Conservation (phyloP, 2,329 filamentous ascomycete genomes). For the Chrysoporthe austroafricana region DNA sequence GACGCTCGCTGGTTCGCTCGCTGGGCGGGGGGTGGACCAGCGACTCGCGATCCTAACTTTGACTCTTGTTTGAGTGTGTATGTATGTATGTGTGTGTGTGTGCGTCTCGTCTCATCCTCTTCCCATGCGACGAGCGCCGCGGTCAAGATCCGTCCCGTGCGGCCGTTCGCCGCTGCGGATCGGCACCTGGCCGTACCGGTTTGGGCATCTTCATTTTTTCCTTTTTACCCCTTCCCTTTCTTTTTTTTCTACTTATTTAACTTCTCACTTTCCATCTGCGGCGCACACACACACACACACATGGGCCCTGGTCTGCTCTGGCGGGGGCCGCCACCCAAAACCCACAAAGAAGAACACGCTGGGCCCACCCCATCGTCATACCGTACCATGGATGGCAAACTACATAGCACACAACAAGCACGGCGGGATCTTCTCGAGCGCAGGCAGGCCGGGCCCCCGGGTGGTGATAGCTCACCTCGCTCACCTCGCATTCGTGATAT, state of each 20-base stretch:
- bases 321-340: background rate
- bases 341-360: background rate
- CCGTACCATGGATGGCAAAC: background rate
- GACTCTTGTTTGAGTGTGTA: too few species aligned
- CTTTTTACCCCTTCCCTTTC: background rate
- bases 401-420: too few species aligned
- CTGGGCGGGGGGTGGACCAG: too few species aligned
- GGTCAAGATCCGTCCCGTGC: background rate
- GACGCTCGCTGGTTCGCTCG: too few species aligned
- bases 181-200: background rate
- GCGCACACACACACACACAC: too few species aligned
- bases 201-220: background rate
- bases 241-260: background rate
- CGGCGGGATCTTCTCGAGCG: background rate
- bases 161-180: background rate
- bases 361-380: background rate
- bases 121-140: background rate
- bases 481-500: background rate
- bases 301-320: too few species aligned
- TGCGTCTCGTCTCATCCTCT: background rate
- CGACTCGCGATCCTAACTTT: too few species aligned
- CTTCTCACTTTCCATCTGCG: background rate
- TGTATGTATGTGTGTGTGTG: too few species aligned
- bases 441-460: background rate
- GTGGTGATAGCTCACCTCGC: background rate